Evolutionary conservation across 192 early-diverging fungal species (phyloP).

Genomic region (Entomortierella beljakovae): DNA sequence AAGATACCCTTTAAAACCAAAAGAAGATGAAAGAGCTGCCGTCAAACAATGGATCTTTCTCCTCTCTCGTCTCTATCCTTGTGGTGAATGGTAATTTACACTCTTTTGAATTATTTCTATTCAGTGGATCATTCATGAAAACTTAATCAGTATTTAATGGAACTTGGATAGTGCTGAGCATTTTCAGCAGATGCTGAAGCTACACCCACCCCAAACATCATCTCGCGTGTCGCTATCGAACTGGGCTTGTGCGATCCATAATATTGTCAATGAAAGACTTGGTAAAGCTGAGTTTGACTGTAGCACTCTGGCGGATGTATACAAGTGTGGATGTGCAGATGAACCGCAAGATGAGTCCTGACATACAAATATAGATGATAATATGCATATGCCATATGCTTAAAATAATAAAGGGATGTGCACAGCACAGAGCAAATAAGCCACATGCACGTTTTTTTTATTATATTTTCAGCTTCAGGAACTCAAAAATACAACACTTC

Average conservation of each 20-base stretch:
- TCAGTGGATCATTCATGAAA: background rate
- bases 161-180: slow-evolving; percentile 77
- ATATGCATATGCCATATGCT: too few species aligned
- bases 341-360: slow-evolving; percentile 25
- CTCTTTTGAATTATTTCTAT: background rate
- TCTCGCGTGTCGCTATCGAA: slow-evolving; percentile 78
- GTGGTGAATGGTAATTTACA: slow-evolving; percentile 86
- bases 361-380: too few species aligned
- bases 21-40: slow-evolving; percentile 76
- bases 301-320: slow-evolving; percentile 75
- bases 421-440: too few species aligned
- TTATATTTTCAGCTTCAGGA: too few species aligned
- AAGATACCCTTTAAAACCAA: slow-evolving; percentile 86
- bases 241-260: slow-evolving; percentile 92
- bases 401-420: too few species aligned
- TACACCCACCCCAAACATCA: slow-evolving; percentile 84
- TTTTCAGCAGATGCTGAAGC: slow-evolving; percentile 80
- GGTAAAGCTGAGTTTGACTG: slow-evolving; percentile 89
- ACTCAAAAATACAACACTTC: background rate
- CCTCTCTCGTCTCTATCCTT: slow-evolving; percentile 92
- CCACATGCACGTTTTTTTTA: too few species aligned
- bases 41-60: slow-evolving; percentile 85
- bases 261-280: slow-evolving; percentile 90
- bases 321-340: slow-evolving; percentile 88
- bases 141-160: background rate